phyloP scores from a whole-genome alignment of 352 stramenopile species.

The Pythium brachiatum region DNA sequence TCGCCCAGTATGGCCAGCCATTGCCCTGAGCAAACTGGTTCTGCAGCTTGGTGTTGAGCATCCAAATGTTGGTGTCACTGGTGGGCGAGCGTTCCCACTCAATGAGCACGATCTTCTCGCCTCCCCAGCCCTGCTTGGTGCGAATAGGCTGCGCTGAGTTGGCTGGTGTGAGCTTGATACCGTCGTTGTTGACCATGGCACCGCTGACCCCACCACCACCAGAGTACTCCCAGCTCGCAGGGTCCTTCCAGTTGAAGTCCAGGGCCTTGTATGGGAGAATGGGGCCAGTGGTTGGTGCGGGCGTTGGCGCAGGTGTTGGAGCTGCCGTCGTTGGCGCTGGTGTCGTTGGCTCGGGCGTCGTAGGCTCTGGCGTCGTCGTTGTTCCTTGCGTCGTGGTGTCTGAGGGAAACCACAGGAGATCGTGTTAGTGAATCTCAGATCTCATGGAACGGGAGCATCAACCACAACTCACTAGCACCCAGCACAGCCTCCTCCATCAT shows the following conservation, averaged over 20 bases:
- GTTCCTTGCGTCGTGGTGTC: constrained; percentile 10
- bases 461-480: too few relatives aligned
- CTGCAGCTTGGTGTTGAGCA: constrained; percentile 76
- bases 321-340: constrained; percentile 15
- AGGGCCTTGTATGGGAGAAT: constrained; percentile 45
- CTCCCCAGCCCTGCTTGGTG: constrained; percentile 57
- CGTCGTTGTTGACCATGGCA: constrained; percentile 44
- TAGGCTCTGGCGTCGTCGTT: too few relatives aligned
- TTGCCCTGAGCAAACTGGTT: constrained; percentile 55
- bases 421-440: not conserved
- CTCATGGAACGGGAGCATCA: too few relatives aligned
- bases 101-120: constrained; percentile 70
- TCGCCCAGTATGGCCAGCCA: constrained; percentile 73
- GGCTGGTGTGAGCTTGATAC: constrained; percentile 50
- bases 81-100: constrained; percentile 61
- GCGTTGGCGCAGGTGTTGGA: too few relatives aligned
- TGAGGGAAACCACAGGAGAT: not conserved
- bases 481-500: constrained; percentile 14
- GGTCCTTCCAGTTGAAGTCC: constrained; percentile 68
- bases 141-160: constrained; percentile 62
- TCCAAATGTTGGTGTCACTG: constrained; percentile 84
- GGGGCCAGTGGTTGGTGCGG: constrained; percentile 25
- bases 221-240: constrained; percentile 61
- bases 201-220: constrained; percentile 33
- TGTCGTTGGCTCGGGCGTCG: too few relatives aligned